Percentiles rank a stretch among this genome's conserved stretches.
Conservation (phyloP, 495 filamentous ascomycete species). For the Podospora australis region DNA sequence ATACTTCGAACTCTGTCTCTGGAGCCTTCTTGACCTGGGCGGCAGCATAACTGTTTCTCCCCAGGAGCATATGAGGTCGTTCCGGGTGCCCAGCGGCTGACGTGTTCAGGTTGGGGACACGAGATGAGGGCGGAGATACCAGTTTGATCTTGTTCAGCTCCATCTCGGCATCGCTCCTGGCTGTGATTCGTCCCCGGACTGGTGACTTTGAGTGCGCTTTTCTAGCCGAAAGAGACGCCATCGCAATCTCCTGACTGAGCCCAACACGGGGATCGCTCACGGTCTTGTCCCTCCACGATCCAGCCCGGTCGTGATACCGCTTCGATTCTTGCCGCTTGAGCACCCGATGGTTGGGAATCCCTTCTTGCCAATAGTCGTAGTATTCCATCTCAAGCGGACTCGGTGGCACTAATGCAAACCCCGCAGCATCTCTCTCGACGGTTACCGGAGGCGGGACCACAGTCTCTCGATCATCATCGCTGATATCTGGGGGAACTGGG, state of each 20-base stretch:
- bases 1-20: not conserved
- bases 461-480: constrained; percentile 1
- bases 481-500: constrained; percentile 1
- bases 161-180: constrained; percentile 33
- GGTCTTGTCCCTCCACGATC: constrained; percentile 41
- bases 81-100: constrained; percentile 9
- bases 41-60: not conserved
- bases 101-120: constrained; percentile 10
- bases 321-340: constrained; percentile 33
- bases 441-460: constrained; percentile 19
- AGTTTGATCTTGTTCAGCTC: constrained; percentile 34
- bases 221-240: constrained; percentile 23
- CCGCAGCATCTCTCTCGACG: constrained; percentile 15
- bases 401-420: too few species aligned
- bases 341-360: constrained; percentile 38
- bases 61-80: constrained; percentile 11
- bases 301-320: constrained; percentile 43
- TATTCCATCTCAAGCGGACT: too few species aligned
- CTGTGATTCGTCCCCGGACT: constrained; percentile 16
- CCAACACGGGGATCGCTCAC: constrained; percentile 42
- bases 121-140: constrained; percentile 4
- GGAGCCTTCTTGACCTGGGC: not conserved
- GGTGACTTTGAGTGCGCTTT: constrained; percentile 8
- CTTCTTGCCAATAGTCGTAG: constrained; percentile 18
- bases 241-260: constrained; percentile 35